Conservation (phyloP, 2,329 filamentous ascomycete species). For the Penicillium sp. region DNA sequence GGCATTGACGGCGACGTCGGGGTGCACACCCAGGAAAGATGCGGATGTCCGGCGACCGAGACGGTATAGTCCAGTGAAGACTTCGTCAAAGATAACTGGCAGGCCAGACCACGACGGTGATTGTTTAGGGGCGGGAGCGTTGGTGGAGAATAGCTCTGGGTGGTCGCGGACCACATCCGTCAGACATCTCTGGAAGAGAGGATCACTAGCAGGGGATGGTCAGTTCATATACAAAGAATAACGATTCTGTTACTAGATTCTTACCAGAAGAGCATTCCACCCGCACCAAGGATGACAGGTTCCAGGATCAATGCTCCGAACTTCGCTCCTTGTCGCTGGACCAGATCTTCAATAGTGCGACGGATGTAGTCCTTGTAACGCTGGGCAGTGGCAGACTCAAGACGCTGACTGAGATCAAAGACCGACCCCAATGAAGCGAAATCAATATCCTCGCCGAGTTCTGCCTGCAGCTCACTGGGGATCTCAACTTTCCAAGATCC, state of each 20-base stretch:
- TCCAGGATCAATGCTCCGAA: constrained; percentile 80
- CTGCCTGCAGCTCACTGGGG: constrained; percentile 48
- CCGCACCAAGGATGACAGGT: constrained; percentile 75
- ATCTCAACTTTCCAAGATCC: constrained; percentile 65
- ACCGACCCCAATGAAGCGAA: constrained; percentile 54
- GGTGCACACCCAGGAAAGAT: constrained; percentile 64
- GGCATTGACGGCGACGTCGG: constrained; percentile 77
- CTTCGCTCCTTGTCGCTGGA: constrained; percentile 55
- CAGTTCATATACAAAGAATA: background rate
- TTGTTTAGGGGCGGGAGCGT: constrained; percentile 8
- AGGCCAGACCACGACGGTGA: constrained; percentile 63
- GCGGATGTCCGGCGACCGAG: constrained; percentile 70
- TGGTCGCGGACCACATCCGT: constrained; percentile 63
- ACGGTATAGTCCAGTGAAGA: constrained; percentile 82
- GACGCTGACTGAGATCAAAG: constrained; percentile 57
- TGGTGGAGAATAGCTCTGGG: constrained; percentile 52
- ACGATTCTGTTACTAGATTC: constrained; percentile 24
- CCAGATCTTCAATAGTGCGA: constrained; percentile 52
- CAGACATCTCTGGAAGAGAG: constrained; percentile 73
- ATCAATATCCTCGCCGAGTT: constrained; percentile 44
- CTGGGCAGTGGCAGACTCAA: constrained; percentile 44
- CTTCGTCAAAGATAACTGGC: constrained; percentile 79
- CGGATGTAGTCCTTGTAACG: constrained; percentile 61
- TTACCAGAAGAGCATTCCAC: constrained; percentile 78
- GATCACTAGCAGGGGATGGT: constrained; percentile 56